A percentile compares a stretch with the other conserved stretches of the same genome.
These are phyloP conservation scores for Amaranthus palmeri DNA, from an alignment of 148 eudicot genomes.

Conservation along the genomic window DNA sequence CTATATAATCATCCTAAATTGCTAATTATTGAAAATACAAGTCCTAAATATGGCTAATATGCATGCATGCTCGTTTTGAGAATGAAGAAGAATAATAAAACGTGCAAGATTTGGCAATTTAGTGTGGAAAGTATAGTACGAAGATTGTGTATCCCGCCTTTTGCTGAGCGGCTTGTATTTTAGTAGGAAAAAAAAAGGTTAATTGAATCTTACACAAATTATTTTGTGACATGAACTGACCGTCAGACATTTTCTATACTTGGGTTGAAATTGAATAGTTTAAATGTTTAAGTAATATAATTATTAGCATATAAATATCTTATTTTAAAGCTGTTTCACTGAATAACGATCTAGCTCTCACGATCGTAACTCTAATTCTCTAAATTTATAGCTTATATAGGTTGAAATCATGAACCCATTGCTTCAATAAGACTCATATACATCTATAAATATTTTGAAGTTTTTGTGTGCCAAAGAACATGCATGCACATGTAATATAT, in stretches of 20 bases:
- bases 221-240: too few relatives aligned
- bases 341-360: too few relatives aligned
- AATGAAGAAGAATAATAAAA: background rate
- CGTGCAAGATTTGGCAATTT: slow-evolving; percentile 6
- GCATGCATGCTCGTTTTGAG: background rate
- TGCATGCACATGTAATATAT: slow-evolving; percentile 25
- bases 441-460: background rate
- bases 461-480: slow-evolving; percentile 26
- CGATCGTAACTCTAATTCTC: too few relatives aligned
- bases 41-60: background rate
- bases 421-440: slow-evolving; percentile 21
- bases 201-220: too few relatives aligned
- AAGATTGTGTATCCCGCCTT: background rate
- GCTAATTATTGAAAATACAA: too few relatives aligned
- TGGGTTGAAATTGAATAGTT: too few relatives aligned
- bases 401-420: background rate
- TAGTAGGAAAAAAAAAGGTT: background rate
- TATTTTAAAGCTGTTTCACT: too few relatives aligned
- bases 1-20: too few relatives aligned
- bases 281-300: too few relatives aligned
- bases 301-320: too few relatives aligned
- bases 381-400: background rate
- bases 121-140: slow-evolving; percentile 8
- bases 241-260: too few relatives aligned
- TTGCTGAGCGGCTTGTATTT: slow-evolving; percentile 13